Evolutionary conservation across 805 yeast genomes (phyloP).

Genomic region (Debaryomyces maramus): DNA sequence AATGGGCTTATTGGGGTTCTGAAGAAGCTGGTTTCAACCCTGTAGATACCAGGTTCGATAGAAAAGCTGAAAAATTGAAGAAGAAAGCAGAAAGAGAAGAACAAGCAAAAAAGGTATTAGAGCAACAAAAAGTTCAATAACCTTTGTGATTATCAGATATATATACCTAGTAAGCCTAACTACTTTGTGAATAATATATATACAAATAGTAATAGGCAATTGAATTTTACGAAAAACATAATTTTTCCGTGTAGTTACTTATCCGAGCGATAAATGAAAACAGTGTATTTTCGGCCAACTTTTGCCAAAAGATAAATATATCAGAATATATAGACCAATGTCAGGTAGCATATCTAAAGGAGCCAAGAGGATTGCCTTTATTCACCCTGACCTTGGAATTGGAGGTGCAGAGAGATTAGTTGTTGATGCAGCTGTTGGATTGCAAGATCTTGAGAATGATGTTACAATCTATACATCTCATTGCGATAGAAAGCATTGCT

Average conservation of each 20-base stretch:
- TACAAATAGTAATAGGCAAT: too few species aligned
- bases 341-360: background rate
- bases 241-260: too few species aligned
- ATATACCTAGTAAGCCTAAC: too few species aligned
- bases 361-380: constrained; percentile 67
- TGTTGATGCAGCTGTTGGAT: constrained; percentile 90
- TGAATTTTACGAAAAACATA: too few species aligned
- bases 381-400: constrained; percentile 95
- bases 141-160: background rate
- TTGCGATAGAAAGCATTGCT: constrained; percentile 83
- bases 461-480: constrained; percentile 84
- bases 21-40: constrained; percentile 88
- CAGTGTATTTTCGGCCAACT: too few species aligned
- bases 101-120: constrained; percentile 12
- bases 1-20: constrained; percentile 90
- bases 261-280: too few species aligned
- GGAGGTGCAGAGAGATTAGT: constrained; percentile 98
- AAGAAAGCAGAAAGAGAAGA: constrained; percentile 43
- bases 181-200: too few species aligned
- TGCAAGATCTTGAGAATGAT: constrained; percentile 64
- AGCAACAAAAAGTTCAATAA: constrained; percentile 9
- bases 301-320: too few species aligned
- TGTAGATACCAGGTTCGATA: constrained; percentile 65
- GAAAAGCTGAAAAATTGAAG: constrained; percentile 61
- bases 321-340: too few species aligned